A percentile compares a stretch with the other conserved stretches of the same genome.
Conservation (phyloP, 2,329 filamentous ascomycete genomes). For the Trichoderma simmonsii region DNA sequence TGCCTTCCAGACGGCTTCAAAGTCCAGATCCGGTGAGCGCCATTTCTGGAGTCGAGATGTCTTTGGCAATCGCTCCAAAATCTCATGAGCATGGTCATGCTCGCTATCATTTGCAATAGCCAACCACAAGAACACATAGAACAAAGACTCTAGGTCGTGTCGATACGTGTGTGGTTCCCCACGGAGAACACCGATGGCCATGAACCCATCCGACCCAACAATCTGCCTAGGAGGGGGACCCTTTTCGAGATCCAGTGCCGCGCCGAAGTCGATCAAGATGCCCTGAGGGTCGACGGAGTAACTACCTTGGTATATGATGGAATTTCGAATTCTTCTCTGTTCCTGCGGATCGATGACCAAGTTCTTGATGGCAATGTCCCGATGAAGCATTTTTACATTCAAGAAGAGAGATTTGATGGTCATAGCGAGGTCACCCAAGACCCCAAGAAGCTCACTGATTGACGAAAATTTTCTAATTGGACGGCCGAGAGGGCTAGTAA, state of each 20-base stretch:
- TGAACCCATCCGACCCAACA: not conserved
- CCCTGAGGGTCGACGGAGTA: too few species aligned
- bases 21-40: not conserved
- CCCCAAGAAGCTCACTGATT: not conserved
- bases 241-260: not conserved
- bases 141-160: not conserved
- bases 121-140: not conserved
- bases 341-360: not conserved
- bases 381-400: too few species aligned
- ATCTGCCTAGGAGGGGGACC: accelerated
- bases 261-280: not conserved
- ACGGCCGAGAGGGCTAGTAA: not conserved
- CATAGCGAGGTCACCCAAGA: not conserved
- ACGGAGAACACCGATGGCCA: not conserved
- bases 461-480: not conserved
- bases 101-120: not conserved
- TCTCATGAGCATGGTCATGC: not conserved
- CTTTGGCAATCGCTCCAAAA: not conserved
- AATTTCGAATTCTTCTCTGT: too few species aligned
- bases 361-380: not conserved
- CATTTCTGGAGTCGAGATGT: not conserved
- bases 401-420: too few species aligned
- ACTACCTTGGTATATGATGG: too few species aligned
- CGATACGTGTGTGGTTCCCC: not conserved
- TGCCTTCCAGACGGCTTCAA: not conserved